These are phyloP conservation scores for Claviceps arundinis DNA, from an alignment of 2,329 filamentous ascomycete species.

Conservation along the genomic window DNA sequence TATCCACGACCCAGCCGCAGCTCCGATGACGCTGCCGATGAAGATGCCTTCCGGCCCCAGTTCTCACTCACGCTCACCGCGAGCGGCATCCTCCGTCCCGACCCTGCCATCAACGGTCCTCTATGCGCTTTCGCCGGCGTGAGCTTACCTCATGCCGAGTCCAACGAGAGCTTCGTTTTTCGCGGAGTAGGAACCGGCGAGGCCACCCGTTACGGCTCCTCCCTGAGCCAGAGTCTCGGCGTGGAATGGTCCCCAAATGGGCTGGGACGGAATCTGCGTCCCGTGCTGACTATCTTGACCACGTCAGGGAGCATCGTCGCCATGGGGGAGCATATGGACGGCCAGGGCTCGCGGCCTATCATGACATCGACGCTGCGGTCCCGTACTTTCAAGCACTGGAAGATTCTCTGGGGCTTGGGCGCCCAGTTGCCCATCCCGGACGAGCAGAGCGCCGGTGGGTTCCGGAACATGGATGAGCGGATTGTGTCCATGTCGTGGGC, in stretches of 20 bases:
- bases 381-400: slow-evolving; percentile 35
- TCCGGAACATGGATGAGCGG: slow-evolving; percentile 27
- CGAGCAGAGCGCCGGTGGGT: slow-evolving; percentile 17
- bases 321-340: slow-evolving; percentile 34
- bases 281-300: slow-evolving; percentile 37
- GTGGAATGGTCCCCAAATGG: slow-evolving; percentile 46
- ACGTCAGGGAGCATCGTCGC: slow-evolving; percentile 36
- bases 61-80: slow-evolving; percentile 21
- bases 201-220: slow-evolving; percentile 33
- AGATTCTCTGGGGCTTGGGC: slow-evolving; percentile 42
- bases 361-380: slow-evolving; percentile 19
- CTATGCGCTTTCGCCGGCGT: slow-evolving; percentile 27
- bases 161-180: slow-evolving; percentile 18
- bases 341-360: slow-evolving; percentile 9
- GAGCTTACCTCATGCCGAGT: slow-evolving; percentile 15
- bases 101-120: slow-evolving; percentile 30
- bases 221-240: slow-evolving; percentile 40
- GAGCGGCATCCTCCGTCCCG: slow-evolving; percentile 22
- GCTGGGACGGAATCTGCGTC: slow-evolving; percentile 39
- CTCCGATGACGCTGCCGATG: slow-evolving; percentile 14
- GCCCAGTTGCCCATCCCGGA: slow-evolving; percentile 36
- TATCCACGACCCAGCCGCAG: slow-evolving; percentile 15
- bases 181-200: slow-evolving; percentile 31
- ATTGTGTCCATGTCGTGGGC: slow-evolving; percentile 43
- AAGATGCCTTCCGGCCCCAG: slow-evolving; percentile 18